Evolutionary conservation across 1,284 basidiomycete species (phyloP), one percentile per base, ranked within the genome.

Genomic region (Ceratobasidium papillatum): DNA sequence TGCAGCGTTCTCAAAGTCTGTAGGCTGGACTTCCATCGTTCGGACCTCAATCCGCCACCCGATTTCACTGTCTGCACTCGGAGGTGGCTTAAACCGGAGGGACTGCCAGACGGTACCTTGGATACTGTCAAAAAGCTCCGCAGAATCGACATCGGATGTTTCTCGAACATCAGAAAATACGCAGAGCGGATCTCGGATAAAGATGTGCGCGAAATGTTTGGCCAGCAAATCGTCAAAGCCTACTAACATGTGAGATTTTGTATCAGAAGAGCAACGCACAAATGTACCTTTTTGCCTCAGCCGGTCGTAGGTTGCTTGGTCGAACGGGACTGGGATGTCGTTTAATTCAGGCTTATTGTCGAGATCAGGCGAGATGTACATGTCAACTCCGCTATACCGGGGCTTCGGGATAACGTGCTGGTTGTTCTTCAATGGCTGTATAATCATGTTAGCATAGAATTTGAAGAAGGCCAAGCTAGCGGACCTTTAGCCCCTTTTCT

Each of bases 101-200:
- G 98, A 99, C 84, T 99, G 98, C 98, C 98, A 99, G 81, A 99
- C 99, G 9, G 98, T 99, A 5, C 96, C 98, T 88, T 99, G 98
- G 43, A 62, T 58, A 8, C 11, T 36, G 47, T 52, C 49, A 12
- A 74, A 69, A 14, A 27, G 56, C 8, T 69, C 64, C 27, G 58
- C 38, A n/a, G 56, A 64, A 11, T 45, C 19, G 27, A 85, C 84
- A 81, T 99, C 95, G 81, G 99, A 94, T 82, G 97, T 95, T 78
- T 98, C 87, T 74, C 99, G 90, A 12, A 91, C 94, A 83, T 99
- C 96, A 51, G 92, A 93, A 81, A 98, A 99, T 71, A 99, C 87
- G 45, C 99, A 96, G 62, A 99, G 86, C 38, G 98, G 97, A 81
- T 99, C 98, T 9, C 98, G 94, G 81, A 99, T 98, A 84, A 99